Evolutionary conservation across 495 filamentous ascomycete genomes (phyloP).

Genomic region (Alectoria sarmentosa): DNA sequence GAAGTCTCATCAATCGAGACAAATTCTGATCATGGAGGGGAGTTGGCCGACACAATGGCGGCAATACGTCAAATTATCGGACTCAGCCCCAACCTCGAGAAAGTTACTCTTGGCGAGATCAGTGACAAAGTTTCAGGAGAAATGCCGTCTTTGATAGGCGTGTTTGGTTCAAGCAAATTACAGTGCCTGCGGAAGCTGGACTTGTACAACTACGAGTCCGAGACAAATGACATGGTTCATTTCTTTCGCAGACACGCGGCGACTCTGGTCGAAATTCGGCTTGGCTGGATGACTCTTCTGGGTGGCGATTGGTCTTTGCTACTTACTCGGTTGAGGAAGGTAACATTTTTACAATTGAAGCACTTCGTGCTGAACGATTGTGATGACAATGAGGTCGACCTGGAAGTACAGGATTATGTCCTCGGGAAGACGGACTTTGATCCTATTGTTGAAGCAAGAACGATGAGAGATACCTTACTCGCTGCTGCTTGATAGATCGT

Average conservation of each 20-base stretch:
- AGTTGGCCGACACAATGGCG: neutral
- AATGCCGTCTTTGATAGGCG: neutral
- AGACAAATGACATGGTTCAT: neutral
- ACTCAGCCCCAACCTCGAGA: slow-evolving; percentile 1
- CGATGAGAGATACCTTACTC: neutral
- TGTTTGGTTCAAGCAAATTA: neutral
- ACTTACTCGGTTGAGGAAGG: neutral
- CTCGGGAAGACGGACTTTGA: neutral
- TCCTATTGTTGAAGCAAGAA: neutral
- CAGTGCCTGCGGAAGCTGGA: neutral
- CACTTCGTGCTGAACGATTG: slow-evolving; percentile 1
- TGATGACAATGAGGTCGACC: slow-evolving; percentile 6
- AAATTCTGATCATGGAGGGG: neutral
- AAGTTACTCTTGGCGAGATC: neutral
- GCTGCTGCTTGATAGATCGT: neutral
- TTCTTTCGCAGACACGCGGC: neutral
- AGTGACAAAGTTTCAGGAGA: neutral
- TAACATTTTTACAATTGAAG: neutral
- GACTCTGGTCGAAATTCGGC: neutral
- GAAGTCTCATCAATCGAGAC: slow-evolving; percentile 3
- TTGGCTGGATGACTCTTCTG: neutral
- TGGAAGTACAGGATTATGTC: neutral
- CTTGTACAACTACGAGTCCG: neutral
- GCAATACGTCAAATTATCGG: slow-evolving; percentile 1
- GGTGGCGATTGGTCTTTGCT: neutral